phyloP scores from a whole-genome alignment of 2,329 filamentous ascomycete genomes.

The Neophaeococcomyces mojaviensis region DNA sequence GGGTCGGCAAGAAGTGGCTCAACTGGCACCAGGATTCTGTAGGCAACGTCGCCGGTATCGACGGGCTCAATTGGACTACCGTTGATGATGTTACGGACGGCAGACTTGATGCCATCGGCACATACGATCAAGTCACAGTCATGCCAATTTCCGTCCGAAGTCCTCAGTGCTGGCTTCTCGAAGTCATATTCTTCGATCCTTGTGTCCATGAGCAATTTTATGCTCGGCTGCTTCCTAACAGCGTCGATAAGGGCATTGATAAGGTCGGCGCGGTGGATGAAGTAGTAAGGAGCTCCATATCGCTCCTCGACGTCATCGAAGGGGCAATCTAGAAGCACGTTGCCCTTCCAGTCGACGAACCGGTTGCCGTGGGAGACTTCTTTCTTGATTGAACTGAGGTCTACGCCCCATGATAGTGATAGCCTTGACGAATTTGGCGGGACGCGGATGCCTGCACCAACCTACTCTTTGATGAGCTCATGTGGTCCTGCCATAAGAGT shows the following conservation, averaged over 20 bases:
- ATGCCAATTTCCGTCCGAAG: conserved; percentile 16
- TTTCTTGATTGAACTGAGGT: conserved; percentile 21
- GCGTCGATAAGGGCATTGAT: conserved; percentile 20
- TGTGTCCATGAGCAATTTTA: conserved; percentile 19
- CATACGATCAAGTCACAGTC: conserved; percentile 25
- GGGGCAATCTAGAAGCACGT: conserved; percentile 22
- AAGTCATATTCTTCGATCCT: conserved; percentile 24
- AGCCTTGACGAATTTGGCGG: conserved; percentile 22
- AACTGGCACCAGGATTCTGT: conserved; percentile 25
- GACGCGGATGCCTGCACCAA: conserved; percentile 24
- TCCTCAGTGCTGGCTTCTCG: conserved; percentile 20
- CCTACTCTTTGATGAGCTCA: conserved; percentile 15
- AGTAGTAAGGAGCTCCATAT: conserved; percentile 27
- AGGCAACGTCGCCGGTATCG: conserved; percentile 28
- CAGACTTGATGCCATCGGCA: conserved; percentile 28
- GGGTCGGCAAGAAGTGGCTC: conserved; percentile 24
- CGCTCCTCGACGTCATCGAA: conserved; percentile 17
- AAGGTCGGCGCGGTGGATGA: conserved; percentile 28
- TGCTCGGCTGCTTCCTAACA: conserved; percentile 11
- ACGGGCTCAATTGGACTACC: conserved; percentile 21
- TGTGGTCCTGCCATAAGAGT: too few relatives aligned
- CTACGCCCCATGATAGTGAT: conserved; percentile 14
- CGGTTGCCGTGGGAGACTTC: conserved; percentile 24
- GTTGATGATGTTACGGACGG: conserved; percentile 23
- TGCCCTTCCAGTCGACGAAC: conserved; percentile 27